Conservation (phyloP, 345 rosid species). For the Syzygium jambos region DNA sequence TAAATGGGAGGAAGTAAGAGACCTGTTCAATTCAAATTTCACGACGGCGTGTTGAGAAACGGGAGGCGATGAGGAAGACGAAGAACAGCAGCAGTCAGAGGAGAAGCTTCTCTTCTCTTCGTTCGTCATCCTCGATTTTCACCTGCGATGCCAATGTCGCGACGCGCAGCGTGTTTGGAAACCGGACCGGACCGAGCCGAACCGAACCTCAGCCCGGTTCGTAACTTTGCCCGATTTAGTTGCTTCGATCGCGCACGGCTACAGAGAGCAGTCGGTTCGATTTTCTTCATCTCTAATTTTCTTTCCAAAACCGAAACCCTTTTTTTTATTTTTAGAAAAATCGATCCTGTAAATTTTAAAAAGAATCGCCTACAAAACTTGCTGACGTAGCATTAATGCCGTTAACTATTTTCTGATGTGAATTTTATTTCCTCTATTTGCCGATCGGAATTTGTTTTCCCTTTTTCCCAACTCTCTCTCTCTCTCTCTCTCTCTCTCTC, state of each 20-base stretch:
- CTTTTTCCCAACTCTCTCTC: neutral
- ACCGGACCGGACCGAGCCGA: neutral
- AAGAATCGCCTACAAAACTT: neutral
- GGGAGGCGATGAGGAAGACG: neutral
- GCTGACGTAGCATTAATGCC: neutral
- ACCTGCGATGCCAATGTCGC: neutral
- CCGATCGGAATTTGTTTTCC: neutral
- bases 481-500: too few species aligned
- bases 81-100: neutral
- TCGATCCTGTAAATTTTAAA: too few species aligned
- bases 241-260: too few species aligned
- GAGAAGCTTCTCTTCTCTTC: neutral
- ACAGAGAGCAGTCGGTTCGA: too few species aligned
- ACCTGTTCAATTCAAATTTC: constrained; percentile 10
- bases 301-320: neutral
- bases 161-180: neutral
- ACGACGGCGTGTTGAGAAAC: neutral
- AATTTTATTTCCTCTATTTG: neutral
- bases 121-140: neutral
- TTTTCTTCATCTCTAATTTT: too few species aligned
- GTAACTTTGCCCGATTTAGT: neutral
- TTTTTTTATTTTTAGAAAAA: neutral
- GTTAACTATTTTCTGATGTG: neutral
- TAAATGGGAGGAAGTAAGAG: neutral
- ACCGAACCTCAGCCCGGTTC: neutral